Evolutionary conservation across 768 basidiomycete genomes (phyloP).

Genomic region (Calvatia gigantea): DNA sequence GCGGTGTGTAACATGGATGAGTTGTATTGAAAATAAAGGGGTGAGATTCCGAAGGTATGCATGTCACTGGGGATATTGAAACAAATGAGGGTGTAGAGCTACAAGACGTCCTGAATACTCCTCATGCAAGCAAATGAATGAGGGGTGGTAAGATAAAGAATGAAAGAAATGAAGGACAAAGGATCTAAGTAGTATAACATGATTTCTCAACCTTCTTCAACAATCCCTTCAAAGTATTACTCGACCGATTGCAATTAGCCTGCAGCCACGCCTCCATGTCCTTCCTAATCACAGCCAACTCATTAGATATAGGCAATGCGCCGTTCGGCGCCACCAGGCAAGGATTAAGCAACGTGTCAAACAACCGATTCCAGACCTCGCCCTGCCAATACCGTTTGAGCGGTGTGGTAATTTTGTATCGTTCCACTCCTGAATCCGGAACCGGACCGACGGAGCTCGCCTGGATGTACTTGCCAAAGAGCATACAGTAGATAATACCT

Average conservation of each 20-base stretch:
- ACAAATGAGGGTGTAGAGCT: neutral
- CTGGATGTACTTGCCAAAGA: slow-evolving; percentile 96
- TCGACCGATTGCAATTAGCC: slow-evolving; percentile 82
- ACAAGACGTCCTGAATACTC: slow-evolving; percentile 7
- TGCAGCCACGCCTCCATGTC: slow-evolving; percentile 91
- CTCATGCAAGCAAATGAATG: slow-evolving; percentile 15
- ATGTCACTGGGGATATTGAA: no score
- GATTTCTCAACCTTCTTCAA: slow-evolving; percentile 79
- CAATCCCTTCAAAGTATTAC: slow-evolving; percentile 74
- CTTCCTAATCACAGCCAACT: slow-evolving; percentile 56
- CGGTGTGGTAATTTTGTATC: slow-evolving; percentile 69
- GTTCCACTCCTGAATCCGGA: slow-evolving; percentile 26
- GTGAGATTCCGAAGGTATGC: no score
- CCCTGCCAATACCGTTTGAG: slow-evolving; percentile 95
- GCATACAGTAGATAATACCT: slow-evolving; percentile 90
- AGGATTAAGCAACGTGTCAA: slow-evolving; percentile 87
- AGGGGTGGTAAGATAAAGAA: neutral
- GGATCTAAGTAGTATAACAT: slow-evolving; percentile 30
- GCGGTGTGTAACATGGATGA: slow-evolving; percentile 2
- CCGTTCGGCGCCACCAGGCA: slow-evolving; percentile 50
- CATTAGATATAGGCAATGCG: slow-evolving; percentile 67
- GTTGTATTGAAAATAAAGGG: neutral
- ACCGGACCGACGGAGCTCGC: slow-evolving; percentile 48
- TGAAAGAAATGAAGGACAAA: slow-evolving; percentile 2
- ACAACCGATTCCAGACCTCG: slow-evolving; percentile 79